phyloP scores from a whole-genome alignment of 2,329 filamentous ascomycete species.

The Gaeumannomyces tritici region DNA sequence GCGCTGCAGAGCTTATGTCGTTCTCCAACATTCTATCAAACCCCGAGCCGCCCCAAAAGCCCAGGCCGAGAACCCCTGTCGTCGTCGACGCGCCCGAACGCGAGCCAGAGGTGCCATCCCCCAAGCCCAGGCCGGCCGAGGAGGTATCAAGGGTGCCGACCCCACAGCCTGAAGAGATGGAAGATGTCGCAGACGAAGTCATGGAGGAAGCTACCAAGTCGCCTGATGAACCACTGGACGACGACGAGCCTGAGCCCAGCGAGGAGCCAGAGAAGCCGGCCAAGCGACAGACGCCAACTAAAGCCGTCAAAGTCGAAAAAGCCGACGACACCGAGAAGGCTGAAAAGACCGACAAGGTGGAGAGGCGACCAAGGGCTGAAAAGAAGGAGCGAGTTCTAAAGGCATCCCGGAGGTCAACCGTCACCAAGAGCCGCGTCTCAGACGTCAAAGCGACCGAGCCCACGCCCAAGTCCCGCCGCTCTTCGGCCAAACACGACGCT shows the following conservation, averaged over 20 bases:
- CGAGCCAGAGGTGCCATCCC: conserved; percentile 8
- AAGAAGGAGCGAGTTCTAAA: conserved; percentile 28
- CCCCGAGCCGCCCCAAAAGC: conserved; percentile 54
- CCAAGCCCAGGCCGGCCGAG: conserved; percentile 13
- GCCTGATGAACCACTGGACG: neutral
- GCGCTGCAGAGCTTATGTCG: conserved; percentile 82
- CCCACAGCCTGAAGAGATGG: neutral
- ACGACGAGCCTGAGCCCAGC: neutral
- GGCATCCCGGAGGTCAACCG: conserved; percentile 11
- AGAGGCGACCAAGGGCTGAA: conserved; percentile 15
- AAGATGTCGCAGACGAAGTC: neutral
- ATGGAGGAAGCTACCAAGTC: neutral
- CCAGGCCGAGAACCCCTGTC: conserved; percentile 35
- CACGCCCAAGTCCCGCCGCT: conserved; percentile 39
- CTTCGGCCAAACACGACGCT: conserved; percentile 34
- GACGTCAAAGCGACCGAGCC: conserved; percentile 38
- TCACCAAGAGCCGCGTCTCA: conserved; percentile 38
- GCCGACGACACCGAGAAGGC: conserved; percentile 8
- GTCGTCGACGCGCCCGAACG: conserved; percentile 7
- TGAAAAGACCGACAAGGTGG: conserved; percentile 8
- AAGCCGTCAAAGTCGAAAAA: conserved; percentile 8
- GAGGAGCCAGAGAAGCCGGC: conserved; percentile 10
- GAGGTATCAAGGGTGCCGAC: conserved; percentile 5
- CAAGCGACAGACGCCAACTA: conserved; percentile 6
- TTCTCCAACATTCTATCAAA: conserved; percentile 90